Evolutionary conservation across 2,329 filamentous ascomycete species (phyloP), one percentile per base, ranked within the genome.

Genomic region (Berkeleyomyces basicola): DNA sequence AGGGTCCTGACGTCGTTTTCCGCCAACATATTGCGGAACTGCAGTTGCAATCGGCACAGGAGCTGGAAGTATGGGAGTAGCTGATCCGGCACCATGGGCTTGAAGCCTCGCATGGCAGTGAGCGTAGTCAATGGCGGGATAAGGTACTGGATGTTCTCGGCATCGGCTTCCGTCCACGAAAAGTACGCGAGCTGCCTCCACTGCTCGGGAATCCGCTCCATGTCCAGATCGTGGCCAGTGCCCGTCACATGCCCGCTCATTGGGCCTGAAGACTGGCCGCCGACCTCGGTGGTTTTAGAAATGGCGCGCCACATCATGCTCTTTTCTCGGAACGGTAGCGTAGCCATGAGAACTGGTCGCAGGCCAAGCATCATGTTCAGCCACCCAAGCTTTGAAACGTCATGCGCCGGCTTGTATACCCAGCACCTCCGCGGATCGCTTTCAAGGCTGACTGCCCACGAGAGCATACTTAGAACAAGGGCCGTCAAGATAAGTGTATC

Each of bases 401-500:
- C 66, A 9, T 63, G 7, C 43, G 63, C 33, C 7, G 61, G 7
- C 14, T 58, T 61, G 47, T 67, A 68, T 11, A 68, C 67, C 67
- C 67, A 69, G 1, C 65, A 67, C n/a, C 43, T 31, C n/a, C 49
- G 39, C 4, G 66, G 65, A 36, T 67, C 47, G 1, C 65, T 59
- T 33, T 66, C 61, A 2, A 63, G 63, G 4, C 65, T 49, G 4
- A 64, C 31, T 1, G 68, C 65, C 60, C 69, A 69, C 1, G 67
- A 64, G 4, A 70, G 66, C 42, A 69, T 63, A 46, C 68, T 68
- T 31, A 70, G 62, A 33, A 69, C 64, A 61, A 69, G 65, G 10
- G 66, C 65, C 2, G 68, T 67, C 11, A 69, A 51, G n/a, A 69
- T 63, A 3, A 69, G 53, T 11, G 69, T 67, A 53, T 70, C 68